Percentiles rank a stretch among this genome's conserved stretches.
phyloP scores from a whole-genome alignment of 805 yeast species.

The Candida nemodendra region DNA sequence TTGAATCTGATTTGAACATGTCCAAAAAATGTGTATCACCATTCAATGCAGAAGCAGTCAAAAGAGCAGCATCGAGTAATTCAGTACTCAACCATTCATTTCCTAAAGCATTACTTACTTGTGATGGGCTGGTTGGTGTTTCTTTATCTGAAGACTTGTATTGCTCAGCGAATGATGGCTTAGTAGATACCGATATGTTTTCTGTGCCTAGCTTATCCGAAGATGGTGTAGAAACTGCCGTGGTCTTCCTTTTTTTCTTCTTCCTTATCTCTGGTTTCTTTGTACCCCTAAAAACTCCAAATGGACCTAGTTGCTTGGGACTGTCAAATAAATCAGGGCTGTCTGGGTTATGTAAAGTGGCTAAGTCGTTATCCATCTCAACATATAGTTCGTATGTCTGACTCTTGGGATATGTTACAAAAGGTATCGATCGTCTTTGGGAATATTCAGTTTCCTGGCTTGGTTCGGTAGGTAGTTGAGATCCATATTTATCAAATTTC shows the following conservation, averaged over 20 bases:
- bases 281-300: constrained; percentile 71
- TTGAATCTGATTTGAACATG: constrained; percentile 37
- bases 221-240: background rate
- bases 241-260: constrained; percentile 20
- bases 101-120: constrained; percentile 32
- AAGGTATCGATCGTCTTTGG: constrained; percentile 69
- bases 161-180: background rate
- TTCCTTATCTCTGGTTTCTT: constrained; percentile 13
- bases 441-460: constrained; percentile 48
- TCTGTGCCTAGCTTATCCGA: background rate
- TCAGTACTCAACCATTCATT: constrained; percentile 72
- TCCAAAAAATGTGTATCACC: constrained; percentile 61
- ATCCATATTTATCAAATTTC: constrained; percentile 47
- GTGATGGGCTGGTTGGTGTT: background rate
- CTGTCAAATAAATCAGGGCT: constrained; percentile 36
- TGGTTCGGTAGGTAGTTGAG: constrained; percentile 33
- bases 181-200: background rate
- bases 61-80: constrained; percentile 65
- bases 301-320: constrained; percentile 57
- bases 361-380: constrained; percentile 74
- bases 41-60: constrained; percentile 70
- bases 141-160: background rate
- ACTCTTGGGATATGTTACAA: constrained; percentile 66
- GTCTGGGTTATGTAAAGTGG: constrained; percentile 49
- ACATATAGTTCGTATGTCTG: constrained; percentile 67